Evolutionary conservation across 1,284 basidiomycete species (phyloP), one percentile per base, ranked within the genome.

Genomic region (Takashimella tepidaria): DNA sequence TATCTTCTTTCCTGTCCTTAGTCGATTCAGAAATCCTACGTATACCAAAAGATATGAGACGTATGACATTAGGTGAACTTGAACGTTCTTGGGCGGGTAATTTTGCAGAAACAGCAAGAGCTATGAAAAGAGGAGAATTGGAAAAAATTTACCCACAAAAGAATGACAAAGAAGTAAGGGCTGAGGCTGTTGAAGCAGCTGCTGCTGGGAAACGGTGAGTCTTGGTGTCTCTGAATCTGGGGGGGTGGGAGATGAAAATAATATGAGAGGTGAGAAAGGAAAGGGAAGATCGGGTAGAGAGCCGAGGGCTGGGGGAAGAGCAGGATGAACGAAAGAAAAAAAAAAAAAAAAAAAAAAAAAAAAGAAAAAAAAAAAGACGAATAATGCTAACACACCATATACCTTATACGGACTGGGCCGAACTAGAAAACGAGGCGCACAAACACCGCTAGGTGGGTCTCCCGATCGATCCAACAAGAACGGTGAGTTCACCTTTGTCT

Each of bases 21-120:
- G 69, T 70, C 55, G 70, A 72, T 48, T 64, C 70, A 4, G 74
- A 75, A 55, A 65, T 77, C 46, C 53, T 73, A 46, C 57, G 63
- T 44, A 73, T 77, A 45, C 76, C 76, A 2, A 59, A 66, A 22
- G 67, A 70, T 22, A 47, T 76, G 26, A 61, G 70, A 11, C 53
- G 47, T 10, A 66, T 76, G 68, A 75, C 68, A 2, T 58, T 77
- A 26, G 63, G 61, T 16, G 72, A 76, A 42, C 60, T 77, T 40
- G 67, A 72, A 13, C 45, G 46, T 4, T 59, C 65, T 41, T 77
- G 76, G 76, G 70, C 65, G 1, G 73, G 70, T 2, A 67, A 63
- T 43, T 75, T 73, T 62, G 52, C 59, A 2, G 67, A 64, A 5
- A 75, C 72, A 6, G 49, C 68, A 41, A 62, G 66, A 41, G 54